Percentiles rank a stretch among this genome's conserved stretches.
Conservation (phyloP, 768 basidiomycete genomes). For the Tylopilus balloui region DNA sequence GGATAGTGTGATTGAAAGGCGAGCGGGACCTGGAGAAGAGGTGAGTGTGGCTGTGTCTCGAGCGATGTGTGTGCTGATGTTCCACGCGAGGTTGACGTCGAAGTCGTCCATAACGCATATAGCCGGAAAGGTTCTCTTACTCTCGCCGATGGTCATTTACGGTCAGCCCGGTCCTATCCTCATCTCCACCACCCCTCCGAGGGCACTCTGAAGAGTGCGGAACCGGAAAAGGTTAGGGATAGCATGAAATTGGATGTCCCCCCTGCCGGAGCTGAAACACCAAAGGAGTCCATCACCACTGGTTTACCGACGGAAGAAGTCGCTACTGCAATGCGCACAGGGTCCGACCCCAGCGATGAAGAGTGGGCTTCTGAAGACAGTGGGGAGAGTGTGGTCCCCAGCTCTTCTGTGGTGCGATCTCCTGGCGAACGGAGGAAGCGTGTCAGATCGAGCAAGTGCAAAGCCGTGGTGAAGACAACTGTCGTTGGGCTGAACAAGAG, state of each 20-base stretch:
- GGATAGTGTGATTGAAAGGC: constrained; percentile 60
- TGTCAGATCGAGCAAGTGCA: constrained; percentile 23
- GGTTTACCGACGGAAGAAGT: constrained; percentile 4
- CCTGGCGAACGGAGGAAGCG: constrained; percentile 21
- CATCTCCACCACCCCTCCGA: constrained; percentile 14
- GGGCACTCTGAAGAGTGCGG: constrained; percentile 23
- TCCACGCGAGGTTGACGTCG: constrained; percentile 52
- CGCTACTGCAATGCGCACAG: constrained; percentile 1
- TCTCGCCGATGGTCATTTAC: not conserved
- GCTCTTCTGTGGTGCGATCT: constrained; percentile 6
- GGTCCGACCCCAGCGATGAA: constrained; percentile 39
- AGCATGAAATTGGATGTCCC: constrained; percentile 14
- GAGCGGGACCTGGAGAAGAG: constrained; percentile 57
- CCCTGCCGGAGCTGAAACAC: constrained; percentile 13
- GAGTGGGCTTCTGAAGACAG: constrained; percentile 62
- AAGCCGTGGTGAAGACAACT: constrained; percentile 2
- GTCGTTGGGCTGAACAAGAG: constrained; percentile 4
- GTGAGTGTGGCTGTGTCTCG: constrained; percentile 36
- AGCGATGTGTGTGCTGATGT: constrained; percentile 14
- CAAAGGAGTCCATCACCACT: constrained; percentile 2
- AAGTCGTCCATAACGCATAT: constrained; percentile 49
- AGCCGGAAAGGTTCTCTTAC: constrained; percentile 3
- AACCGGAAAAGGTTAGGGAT: constrained; percentile 23
- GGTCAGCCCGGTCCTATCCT: constrained; percentile 7
- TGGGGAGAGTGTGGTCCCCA: constrained; percentile 17